Conservation (phyloP, 768 basidiomycete genomes). For the Termitomyces sp. region DNA sequence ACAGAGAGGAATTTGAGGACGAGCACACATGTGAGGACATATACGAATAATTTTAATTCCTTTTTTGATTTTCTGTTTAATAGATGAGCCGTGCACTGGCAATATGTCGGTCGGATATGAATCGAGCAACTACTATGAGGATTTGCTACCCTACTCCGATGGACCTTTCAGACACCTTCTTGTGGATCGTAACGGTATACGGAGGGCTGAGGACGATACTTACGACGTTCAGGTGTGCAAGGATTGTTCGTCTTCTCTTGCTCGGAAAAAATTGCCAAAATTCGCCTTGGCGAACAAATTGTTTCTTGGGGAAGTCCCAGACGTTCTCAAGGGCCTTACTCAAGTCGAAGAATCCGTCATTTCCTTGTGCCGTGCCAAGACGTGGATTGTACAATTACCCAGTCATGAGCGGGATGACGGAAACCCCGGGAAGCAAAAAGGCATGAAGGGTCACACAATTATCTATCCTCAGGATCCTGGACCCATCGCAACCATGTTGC, state of each 20-base stretch:
- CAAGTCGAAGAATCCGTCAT: constrained; percentile 39
- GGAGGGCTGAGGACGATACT: not conserved
- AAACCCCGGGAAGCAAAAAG: constrained; percentile 22
- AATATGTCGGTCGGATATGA: too few species aligned
- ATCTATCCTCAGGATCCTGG: constrained; percentile 34
- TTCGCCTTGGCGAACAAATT: constrained; percentile 29
- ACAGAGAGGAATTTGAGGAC: too few species aligned
- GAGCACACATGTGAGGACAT: too few species aligned
- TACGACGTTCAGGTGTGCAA: constrained; percentile 14
- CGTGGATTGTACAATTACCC: constrained; percentile 32
- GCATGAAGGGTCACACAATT: constrained; percentile 35
- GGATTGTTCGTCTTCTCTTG: constrained; percentile 16
- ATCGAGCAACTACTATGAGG: too few species aligned
- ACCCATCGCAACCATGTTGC: constrained; percentile 24
- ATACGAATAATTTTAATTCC: too few species aligned
- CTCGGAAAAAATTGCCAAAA: constrained; percentile 15
- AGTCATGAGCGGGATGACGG: constrained; percentile 8
- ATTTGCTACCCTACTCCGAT: too few species aligned
- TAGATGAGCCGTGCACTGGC: too few species aligned
- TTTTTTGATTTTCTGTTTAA: too few species aligned
- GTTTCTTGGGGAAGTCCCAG: constrained; percentile 26
- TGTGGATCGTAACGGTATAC: too few species aligned
- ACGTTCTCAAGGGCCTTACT: constrained; percentile 26
- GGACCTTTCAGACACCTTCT: too few species aligned
- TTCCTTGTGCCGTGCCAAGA: constrained; percentile 30